phyloP scores from a whole-genome alignment of 2,329 filamentous ascomycete genomes.

The Aspergillus ibericus region DNA sequence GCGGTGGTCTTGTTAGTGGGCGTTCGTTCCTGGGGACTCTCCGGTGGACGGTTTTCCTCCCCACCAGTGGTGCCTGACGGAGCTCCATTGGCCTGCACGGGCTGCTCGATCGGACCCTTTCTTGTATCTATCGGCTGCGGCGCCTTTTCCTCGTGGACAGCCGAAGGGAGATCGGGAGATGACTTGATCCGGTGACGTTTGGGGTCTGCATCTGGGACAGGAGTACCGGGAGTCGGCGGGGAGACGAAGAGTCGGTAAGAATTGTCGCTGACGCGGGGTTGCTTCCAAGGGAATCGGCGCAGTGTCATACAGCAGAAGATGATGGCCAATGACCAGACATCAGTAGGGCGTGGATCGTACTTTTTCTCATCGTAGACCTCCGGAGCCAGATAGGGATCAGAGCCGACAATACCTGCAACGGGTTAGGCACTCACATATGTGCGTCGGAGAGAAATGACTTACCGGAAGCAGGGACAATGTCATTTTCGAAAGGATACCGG shows the following conservation, averaged over 20 bases:
- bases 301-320: slow-evolving; percentile 99
- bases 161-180: slow-evolving; percentile 33
- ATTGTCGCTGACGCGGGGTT: slow-evolving; percentile 86
- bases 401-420: slow-evolving; percentile 68
- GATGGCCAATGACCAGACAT: slow-evolving; percentile 97
- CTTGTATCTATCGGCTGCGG: slow-evolving; percentile 22
- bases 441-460: slow-evolving; percentile 38
- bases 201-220: slow-evolving; percentile 43
- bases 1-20: slow-evolving; percentile 20
- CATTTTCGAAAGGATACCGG: slow-evolving; percentile 93
- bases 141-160: slow-evolving; percentile 25
- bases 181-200: slow-evolving; percentile 39
- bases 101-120: slow-evolving; percentile 10
- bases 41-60: slow-evolving; percentile 26
- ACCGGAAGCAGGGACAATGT: slow-evolving; percentile 79
- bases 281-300: slow-evolving; percentile 94
- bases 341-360: slow-evolving; percentile 90
- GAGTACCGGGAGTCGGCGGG: slow-evolving; percentile 70
- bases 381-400: slow-evolving; percentile 93
- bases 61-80: slow-evolving; percentile 23
- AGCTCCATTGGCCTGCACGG: slow-evolving; percentile 15
- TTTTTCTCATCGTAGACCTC: slow-evolving; percentile 93
- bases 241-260: slow-evolving; percentile 92
- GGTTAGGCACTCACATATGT: slow-evolving; percentile 10
- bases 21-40: slow-evolving; percentile 28